A percentile compares a stretch with the other conserved stretches of the same genome.
Evolutionary conservation across 257 asterid genomes (phyloP).

Genomic region (Scutellaria galericulata): DNA sequence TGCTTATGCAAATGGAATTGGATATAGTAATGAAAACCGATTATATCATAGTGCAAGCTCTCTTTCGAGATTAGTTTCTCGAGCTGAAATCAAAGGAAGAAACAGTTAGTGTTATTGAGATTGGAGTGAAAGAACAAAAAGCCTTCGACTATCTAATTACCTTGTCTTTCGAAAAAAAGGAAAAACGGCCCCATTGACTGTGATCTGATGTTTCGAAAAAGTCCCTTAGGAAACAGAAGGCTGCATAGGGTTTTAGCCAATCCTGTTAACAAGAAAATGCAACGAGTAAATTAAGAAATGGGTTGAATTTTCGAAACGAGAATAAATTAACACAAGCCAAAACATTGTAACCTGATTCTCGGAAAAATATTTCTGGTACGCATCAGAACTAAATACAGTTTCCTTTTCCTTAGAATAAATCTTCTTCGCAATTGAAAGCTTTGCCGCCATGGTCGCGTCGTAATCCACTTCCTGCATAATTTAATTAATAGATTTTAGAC

Average conservation of each 20-base stretch:
- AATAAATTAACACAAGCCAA: constrained; percentile 28
- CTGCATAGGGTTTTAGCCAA: constrained; percentile 94
- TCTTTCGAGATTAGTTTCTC: constrained; percentile 80
- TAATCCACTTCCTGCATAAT: constrained; percentile 79
- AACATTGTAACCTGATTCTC: constrained; percentile 74
- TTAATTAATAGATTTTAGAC: constrained; percentile 19
- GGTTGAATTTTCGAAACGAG: not conserved
- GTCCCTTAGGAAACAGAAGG: constrained; percentile 93
- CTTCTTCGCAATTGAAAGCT: constrained; percentile 88
- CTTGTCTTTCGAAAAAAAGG: constrained; percentile 70
- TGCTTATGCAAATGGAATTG: constrained; percentile 89
- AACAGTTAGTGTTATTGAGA: constrained; percentile 31
- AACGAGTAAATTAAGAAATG: not conserved
- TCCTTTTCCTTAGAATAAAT: constrained; percentile 79
- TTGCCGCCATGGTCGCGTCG: constrained; percentile 84
- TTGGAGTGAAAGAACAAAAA: constrained; percentile 16
- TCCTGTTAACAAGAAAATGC: constrained; percentile 57
- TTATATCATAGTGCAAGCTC: constrained; percentile 70
- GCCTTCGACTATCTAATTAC: constrained; percentile 40
- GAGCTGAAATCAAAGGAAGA: constrained; percentile 61
- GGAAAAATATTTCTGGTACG: constrained; percentile 70
- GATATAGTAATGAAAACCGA: constrained; percentile 85
- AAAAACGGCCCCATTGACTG: constrained; percentile 95
- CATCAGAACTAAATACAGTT: constrained; percentile 57
- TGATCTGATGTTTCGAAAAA: constrained; percentile 97